A percentile compares a stretch with the other conserved stretches of the same genome.
Evolutionary conservation across 306 rosid genomes (phyloP).

Genomic region (Mimosa pudica): DNA sequence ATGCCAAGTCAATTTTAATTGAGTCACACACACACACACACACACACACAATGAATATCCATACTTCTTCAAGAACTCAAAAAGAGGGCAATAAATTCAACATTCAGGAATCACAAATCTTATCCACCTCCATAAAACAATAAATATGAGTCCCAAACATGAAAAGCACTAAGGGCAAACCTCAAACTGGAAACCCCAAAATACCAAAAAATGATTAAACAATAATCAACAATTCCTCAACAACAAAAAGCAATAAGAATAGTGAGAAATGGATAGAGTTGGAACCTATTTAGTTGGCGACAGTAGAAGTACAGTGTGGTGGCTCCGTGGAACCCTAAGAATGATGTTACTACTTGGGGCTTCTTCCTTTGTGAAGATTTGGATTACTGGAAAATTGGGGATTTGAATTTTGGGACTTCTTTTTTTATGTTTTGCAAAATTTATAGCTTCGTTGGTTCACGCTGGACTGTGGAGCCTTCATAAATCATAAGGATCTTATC

Average conservation of each 20-base stretch:
- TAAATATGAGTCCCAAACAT: neutral
- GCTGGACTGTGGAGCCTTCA: too few species aligned
- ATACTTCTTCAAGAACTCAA: neutral
- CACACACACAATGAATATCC: neutral
- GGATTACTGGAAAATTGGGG: neutral
- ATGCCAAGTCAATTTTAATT: neutral
- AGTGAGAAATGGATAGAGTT: neutral
- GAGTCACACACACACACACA: neutral
- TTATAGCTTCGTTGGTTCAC: neutral
- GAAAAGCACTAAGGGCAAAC: neutral
- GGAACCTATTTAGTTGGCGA: neutral
- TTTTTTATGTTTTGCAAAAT: neutral
- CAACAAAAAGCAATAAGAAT: neutral
- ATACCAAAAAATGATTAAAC: neutral
- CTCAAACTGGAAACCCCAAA: neutral
- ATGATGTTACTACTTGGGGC: neutral
- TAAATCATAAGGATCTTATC: too few species aligned
- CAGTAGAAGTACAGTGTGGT: neutral
- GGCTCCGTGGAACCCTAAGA: conserved; percentile 20
- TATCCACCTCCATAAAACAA: neutral
- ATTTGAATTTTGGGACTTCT: neutral
- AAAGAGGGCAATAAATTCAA: neutral
- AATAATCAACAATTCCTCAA: neutral
- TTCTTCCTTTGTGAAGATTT: neutral
- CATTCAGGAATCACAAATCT: neutral